Evolutionary conservation across 2,329 filamentous ascomycete species (phyloP).

Genomic region (Chaetomiaceae sp.): DNA sequence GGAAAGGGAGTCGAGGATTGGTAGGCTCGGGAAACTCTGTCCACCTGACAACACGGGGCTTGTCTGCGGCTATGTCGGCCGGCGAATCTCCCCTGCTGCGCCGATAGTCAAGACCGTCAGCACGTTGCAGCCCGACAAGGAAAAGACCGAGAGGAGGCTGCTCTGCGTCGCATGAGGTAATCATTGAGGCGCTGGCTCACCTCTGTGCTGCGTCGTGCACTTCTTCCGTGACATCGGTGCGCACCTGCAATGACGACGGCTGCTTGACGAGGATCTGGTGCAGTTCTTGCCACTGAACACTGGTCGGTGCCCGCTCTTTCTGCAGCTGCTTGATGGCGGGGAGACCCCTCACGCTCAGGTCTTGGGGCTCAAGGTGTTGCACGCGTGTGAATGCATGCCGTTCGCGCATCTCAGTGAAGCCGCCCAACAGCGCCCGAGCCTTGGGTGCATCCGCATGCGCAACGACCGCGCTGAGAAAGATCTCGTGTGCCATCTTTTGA

Average conservation of each 20-base stretch:
- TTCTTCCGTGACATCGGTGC: conserved; percentile 47
- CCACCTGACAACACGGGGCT: conserved; percentile 47
- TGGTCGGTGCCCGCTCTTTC: conserved; percentile 30
- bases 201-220: conserved; percentile 1
- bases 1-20: conserved; percentile 35
- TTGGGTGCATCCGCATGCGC: conserved; percentile 45
- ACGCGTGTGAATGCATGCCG: conserved; percentile 44
- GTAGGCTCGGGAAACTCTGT: conserved; percentile 55
- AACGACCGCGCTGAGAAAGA: conserved; percentile 38
- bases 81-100: neutral
- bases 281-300: conserved; percentile 45
- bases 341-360: conserved; percentile 18
- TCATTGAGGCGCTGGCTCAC: too few species aligned
- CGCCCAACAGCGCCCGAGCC: conserved; percentile 47
- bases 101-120: neutral
- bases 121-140: neutral
- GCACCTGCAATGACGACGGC: conserved; percentile 51
- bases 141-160: neutral
- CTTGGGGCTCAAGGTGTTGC: conserved; percentile 37
- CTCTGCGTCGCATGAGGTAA: too few species aligned
- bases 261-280: conserved; percentile 49
- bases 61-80: conserved; percentile 28
- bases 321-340: conserved; percentile 22
- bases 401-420: conserved; percentile 55
- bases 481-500: conserved; percentile 15